phyloP scores from a whole-genome alignment of 2,329 filamentous ascomycete species.

The Apiospora saccharicola region DNA sequence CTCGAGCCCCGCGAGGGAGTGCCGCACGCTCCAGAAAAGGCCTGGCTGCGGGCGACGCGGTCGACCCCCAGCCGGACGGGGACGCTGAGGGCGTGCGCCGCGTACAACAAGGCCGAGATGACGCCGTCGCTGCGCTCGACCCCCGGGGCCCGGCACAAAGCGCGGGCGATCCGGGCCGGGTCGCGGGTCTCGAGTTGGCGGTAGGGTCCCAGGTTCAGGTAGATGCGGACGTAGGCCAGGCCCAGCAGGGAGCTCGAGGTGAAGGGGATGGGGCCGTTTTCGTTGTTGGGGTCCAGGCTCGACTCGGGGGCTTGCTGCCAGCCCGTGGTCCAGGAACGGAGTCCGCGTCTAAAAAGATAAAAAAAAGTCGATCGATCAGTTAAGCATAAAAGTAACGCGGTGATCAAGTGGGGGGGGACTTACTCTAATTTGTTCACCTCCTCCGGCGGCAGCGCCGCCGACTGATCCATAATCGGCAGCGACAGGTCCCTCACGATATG shows the following conservation, averaged over 20 bases:
- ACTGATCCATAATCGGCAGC: constrained; percentile 43
- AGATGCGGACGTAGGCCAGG: constrained; percentile 54
- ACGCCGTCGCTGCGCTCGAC: constrained; percentile 57
- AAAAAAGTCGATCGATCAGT: neutral
- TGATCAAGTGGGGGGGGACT: constrained; percentile 25
- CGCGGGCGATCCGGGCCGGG: constrained; percentile 47
- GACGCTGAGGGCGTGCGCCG: constrained; percentile 62
- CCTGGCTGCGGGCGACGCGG: constrained; percentile 61
- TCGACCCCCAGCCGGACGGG: constrained; percentile 63
- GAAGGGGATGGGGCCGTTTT: constrained; percentile 50
- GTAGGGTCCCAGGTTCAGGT: constrained; percentile 53
- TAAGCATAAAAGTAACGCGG: neutral
- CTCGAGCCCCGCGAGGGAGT: constrained; percentile 61
- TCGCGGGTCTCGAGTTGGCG: constrained; percentile 53
- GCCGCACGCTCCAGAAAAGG: constrained; percentile 66
- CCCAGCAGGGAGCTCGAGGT: constrained; percentile 55
- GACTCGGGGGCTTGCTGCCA: constrained; percentile 50
- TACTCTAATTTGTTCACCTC: constrained; percentile 48
- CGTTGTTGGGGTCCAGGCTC: constrained; percentile 48
- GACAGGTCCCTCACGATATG: constrained; percentile 48
- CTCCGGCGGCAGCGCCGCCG: constrained; percentile 42
- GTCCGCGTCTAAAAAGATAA: constrained; percentile 37
- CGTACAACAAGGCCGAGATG: constrained; percentile 58
- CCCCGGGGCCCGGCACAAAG: constrained; percentile 45
- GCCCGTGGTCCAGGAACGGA: constrained; percentile 47